Evolutionary conservation across 257 asterid genomes (phyloP).

Genomic region (Lavandula angustifolia): DNA sequence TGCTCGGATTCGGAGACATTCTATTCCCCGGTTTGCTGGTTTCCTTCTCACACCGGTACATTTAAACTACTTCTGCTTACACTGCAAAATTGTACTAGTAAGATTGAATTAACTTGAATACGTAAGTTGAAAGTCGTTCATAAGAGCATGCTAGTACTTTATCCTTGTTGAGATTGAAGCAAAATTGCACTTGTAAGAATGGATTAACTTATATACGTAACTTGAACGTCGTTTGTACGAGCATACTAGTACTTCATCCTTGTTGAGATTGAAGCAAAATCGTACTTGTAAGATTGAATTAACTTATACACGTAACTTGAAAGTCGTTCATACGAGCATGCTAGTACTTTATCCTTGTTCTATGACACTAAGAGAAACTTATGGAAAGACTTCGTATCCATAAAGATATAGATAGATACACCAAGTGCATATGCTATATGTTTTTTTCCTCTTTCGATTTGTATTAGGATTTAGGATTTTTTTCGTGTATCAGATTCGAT

Average conservation of each 20-base stretch:
- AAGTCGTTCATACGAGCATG: neutral
- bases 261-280: neutral
- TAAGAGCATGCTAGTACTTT: neutral
- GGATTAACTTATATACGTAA: neutral
- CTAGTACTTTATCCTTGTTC: neutral
- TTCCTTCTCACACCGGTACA: constrained; percentile 63
- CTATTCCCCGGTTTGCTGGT: constrained; percentile 87
- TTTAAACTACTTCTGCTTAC: neutral
- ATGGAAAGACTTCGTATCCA: neutral
- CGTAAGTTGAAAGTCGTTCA: neutral
- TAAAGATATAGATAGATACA: neutral
- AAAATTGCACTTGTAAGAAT: neutral
- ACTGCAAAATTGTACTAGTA: neutral
- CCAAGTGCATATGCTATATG: neutral
- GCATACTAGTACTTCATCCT: neutral
- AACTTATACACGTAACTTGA: neutral
- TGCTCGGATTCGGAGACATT: constrained; percentile 93
- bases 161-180: too few species aligned
- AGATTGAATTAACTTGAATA: neutral
- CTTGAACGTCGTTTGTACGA: neutral
- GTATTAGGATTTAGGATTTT: constrained; percentile 5
- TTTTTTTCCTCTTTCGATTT: neutral
- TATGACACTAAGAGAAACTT: neutral
- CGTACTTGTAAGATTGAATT: neutral
- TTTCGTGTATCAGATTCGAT: constrained; percentile 64